Evolutionary conservation across 2,329 filamentous ascomycete species (phyloP).

Genomic region (Penicillium sp.): DNA sequence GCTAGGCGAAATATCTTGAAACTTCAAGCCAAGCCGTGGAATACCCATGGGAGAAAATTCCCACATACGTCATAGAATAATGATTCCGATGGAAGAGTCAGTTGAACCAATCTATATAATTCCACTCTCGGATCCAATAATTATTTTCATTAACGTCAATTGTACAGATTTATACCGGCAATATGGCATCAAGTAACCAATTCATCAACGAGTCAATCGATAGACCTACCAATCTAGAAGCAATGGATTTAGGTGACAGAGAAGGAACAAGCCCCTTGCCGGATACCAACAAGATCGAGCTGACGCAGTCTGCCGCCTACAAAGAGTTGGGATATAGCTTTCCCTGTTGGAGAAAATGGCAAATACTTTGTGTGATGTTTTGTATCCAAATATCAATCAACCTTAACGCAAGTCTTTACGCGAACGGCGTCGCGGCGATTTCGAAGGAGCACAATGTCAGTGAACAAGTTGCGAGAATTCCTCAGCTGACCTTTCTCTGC

Average conservation of each 20-base stretch:
- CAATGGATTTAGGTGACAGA: neutral
- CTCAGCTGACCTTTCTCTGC: slow-evolving; percentile 74
- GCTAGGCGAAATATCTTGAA: neutral
- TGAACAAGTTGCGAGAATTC: slow-evolving; percentile 66
- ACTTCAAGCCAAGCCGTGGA: neutral
- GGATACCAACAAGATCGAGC: slow-evolving; percentile 27
- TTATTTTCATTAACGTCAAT: neutral
- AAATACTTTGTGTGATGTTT: slow-evolving; percentile 69
- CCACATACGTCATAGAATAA: neutral
- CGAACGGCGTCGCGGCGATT: slow-evolving; percentile 65
- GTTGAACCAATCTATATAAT: too few relatives aligned
- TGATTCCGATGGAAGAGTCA: too few relatives aligned
- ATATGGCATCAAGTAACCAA: too few relatives aligned
- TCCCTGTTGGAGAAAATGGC: slow-evolving; percentile 66
- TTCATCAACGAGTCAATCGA: too few relatives aligned
- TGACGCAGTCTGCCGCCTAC: slow-evolving; percentile 61
- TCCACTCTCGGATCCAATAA: neutral
- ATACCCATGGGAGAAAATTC: neutral
- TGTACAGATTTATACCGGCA: neutral
- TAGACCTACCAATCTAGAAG: neutral
- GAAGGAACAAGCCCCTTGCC: neutral
- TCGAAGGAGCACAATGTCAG: slow-evolving; percentile 66
- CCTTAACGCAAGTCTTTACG: slow-evolving; percentile 73
- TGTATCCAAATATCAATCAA: slow-evolving; percentile 74
- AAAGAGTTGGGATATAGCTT: slow-evolving; percentile 65